Percentiles rank a stretch among this genome's conserved stretches.
Conservation (phyloP, 2,329 filamentous ascomycete species). For the Xylaria sp. region DNA sequence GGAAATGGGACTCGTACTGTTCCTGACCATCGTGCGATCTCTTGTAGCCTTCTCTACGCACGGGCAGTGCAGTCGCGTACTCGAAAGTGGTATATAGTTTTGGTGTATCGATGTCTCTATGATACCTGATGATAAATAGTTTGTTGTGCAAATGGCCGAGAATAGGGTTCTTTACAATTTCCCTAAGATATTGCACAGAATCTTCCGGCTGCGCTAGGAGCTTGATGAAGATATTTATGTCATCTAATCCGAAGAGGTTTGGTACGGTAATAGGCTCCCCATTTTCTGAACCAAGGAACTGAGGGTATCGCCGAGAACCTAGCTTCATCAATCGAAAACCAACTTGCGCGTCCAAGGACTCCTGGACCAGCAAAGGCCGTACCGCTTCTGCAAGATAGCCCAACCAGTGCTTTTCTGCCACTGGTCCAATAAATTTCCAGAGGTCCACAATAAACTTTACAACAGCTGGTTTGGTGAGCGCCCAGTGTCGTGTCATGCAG, state of each 20-base stretch:
- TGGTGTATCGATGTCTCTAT: not conserved
- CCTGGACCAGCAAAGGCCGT: not conserved
- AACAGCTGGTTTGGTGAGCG: not conserved
- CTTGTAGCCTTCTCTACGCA: not conserved
- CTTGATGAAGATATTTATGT: not conserved
- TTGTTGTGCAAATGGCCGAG: not conserved
- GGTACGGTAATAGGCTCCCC: not conserved
- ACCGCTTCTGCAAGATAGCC: not conserved
- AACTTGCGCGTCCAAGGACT: not conserved
- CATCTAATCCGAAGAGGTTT: not conserved
- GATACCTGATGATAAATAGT: not conserved
- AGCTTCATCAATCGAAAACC: not conserved
- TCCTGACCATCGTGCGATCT: conserved; percentile 4
- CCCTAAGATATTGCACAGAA: not conserved
- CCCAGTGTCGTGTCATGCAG: not conserved
- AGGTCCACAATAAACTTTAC: not conserved
- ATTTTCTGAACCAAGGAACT: not conserved
- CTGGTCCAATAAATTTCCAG: not conserved
- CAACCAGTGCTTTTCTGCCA: not conserved
- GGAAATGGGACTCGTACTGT: not conserved
- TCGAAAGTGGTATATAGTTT: not conserved
- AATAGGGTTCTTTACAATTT: not conserved
- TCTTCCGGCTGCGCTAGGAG: not conserved
- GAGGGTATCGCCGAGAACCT: not conserved
- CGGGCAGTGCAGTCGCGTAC: not conserved